These are phyloP conservation scores for Tolypocladium pustulatum DNA, from an alignment of 2,329 filamentous ascomycete genomes.

Conservation along the genomic window DNA sequence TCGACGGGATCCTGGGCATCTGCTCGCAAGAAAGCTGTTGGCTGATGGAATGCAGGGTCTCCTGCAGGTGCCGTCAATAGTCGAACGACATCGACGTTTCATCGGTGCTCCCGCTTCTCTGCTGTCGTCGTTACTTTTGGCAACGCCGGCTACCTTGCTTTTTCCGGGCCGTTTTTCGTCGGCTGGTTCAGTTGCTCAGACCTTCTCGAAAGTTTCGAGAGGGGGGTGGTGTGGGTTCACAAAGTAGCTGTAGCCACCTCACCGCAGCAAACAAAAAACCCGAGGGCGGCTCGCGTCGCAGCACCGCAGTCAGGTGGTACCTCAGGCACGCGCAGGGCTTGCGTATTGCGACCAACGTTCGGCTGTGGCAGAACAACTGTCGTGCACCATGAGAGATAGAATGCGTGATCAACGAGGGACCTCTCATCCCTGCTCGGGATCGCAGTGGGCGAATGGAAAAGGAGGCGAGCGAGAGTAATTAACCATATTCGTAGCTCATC, in stretches of 20 bases:
- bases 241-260: background rate
- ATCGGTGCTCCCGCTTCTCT: background rate
- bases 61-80: background rate
- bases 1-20: background rate
- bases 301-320: background rate
- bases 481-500: background rate
- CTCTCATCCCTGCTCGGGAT: background rate
- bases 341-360: constrained; percentile 1
- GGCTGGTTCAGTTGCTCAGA: background rate
- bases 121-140: background rate
- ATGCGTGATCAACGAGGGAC: background rate
- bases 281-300: background rate
- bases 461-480: background rate
- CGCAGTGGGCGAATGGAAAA: constrained; percentile 1
- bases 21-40: background rate
- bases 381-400: background rate
- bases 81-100: background rate
- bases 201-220: constrained; percentile 4
- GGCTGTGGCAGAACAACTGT: background rate
- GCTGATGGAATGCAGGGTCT: background rate
- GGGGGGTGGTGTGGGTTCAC: background rate
- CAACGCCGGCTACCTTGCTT: background rate
- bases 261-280: background rate
- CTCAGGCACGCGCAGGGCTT: background rate
- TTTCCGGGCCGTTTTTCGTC: background rate